Percentiles rank a stretch among this genome's conserved stretches.
Evolutionary conservation across 192 early-diverging fungal genomes (phyloP).

Genomic region (Umbelopsis sp.): DNA sequence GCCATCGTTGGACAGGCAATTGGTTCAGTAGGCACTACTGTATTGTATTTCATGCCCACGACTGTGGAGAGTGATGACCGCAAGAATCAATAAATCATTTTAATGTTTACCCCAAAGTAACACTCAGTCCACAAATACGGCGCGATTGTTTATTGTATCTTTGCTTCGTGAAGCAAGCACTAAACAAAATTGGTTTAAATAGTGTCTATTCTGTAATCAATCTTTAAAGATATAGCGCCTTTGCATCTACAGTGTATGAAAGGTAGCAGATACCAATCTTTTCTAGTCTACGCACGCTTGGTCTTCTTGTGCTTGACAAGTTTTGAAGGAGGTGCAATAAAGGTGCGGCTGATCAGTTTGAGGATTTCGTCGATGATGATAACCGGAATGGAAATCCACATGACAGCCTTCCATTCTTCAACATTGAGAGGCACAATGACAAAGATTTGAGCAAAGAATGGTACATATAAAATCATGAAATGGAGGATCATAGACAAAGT

Average conservation of each 20-base stretch:
- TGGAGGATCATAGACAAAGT: slow-evolving; percentile 90
- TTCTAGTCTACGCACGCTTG: slow-evolving; percentile 15
- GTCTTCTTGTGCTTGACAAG: slow-evolving; percentile 8
- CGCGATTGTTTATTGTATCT: slow-evolving; percentile 5
- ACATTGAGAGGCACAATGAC: slow-evolving; percentile 84
- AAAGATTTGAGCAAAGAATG: slow-evolving; percentile 93
- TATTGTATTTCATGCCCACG: background rate
- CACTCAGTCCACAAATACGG: background rate
- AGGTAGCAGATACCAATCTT: background rate
- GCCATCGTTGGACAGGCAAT: slow-evolving; percentile 41
- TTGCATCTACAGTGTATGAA: slow-evolving; percentile 3
- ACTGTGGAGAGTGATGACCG: background rate
- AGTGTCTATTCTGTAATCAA: slow-evolving; percentile 6
- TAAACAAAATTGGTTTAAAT: background rate
- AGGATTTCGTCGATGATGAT: slow-evolving; percentile 91
- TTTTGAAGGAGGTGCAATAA: slow-evolving; percentile 35
- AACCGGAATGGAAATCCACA: slow-evolving; percentile 89
- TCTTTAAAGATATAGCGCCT: background rate
- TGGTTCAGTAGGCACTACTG: slow-evolving; percentile 20
- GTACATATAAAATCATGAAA: slow-evolving; percentile 96
- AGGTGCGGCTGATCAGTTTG: slow-evolving; percentile 60
- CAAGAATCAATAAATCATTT: background rate
- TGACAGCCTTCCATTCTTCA: slow-evolving; percentile 90
- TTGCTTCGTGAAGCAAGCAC: background rate
- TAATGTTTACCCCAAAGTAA: background rate